Evolutionary conservation across 2,329 filamentous ascomycete species (phyloP), one percentile per base, ranked within the genome.

Genomic region (Penicillium fuscoglaucum): DNA sequence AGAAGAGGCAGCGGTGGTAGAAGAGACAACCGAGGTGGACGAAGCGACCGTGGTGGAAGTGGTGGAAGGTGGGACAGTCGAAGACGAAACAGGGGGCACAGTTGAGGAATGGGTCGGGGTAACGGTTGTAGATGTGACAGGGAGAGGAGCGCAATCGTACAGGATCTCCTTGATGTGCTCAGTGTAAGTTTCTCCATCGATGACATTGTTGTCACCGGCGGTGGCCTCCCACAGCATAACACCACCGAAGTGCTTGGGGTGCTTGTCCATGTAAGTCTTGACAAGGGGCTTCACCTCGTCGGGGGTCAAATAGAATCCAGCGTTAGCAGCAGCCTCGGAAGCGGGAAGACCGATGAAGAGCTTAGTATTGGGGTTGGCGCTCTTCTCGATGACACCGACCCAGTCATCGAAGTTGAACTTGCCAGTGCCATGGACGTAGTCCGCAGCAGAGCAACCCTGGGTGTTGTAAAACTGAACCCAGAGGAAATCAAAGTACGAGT

Each of bases 141-240:
- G 57, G 26, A 47, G 58, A 56, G 72, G 71, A 57, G 66, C 68
- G 51, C 57, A 65, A 10, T 54, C 54, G 19, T 58, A 49, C 15
- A 82, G 67, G 46, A 80, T 74, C 9, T 76, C 68, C 74, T 83
- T 83, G 60, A 82, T 80, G 71, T 79, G 78, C 52, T 76, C 72
- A 2, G 76, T 73, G 69, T 81, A 84, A 21, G 73, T 71, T 47
- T 74, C 65, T n/a, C 70, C 76, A 55, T 79, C 75, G 54, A 78
- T 74, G 15, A 70, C 55, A 65, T 84, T 84, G 52, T 73, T 72
- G 13, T 76, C 70, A n/a, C 78, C 78, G 12, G 75, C 74, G 1
- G 80, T 82, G 6, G 82, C 81, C 52, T 85, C 83, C 82, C 82
- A 86, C 6, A 86, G 68, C 83, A 86, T 86, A 41, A 85, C 74